Conservation (phyloP, 176 grass and related monocot species). For the Oryza nivara region DNA sequence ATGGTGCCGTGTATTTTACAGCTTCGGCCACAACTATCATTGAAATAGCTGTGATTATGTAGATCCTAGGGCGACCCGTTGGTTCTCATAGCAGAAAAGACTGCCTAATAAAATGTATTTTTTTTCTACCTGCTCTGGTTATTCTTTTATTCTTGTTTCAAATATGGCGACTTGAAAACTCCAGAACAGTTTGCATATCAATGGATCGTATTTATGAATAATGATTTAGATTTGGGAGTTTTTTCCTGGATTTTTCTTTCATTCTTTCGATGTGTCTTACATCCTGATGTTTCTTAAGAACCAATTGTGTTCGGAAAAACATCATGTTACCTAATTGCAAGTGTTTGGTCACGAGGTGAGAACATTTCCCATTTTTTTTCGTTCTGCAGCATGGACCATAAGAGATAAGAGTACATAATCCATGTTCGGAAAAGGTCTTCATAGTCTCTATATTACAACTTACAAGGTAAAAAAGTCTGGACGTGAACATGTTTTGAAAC, state of each 20-base stretch:
- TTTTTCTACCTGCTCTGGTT: constrained; percentile 8
- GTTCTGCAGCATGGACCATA: too few species aligned
- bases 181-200: constrained; percentile 3
- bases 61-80: constrained; percentile 40
- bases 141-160: not conserved
- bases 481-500: not conserved
- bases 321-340: not conserved
- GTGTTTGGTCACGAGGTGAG: not conserved
- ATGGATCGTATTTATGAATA: not conserved
- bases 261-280: not conserved
- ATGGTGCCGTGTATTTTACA: constrained; percentile 32
- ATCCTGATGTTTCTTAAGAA: too few species aligned
- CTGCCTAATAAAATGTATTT: constrained; percentile 58
- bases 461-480: not conserved
- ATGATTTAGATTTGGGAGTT: not conserved
- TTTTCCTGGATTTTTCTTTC: not conserved
- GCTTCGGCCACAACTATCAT: constrained; percentile 46
- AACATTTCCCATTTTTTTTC: not conserved
- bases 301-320: not conserved
- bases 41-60: constrained; percentile 61
- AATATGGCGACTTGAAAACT: not conserved
- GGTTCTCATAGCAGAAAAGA: constrained; percentile 34
- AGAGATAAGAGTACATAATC: not conserved
- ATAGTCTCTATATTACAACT: not conserved
- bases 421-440: not conserved